phyloP scores from a whole-genome alignment of 2,329 filamentous ascomycete genomes.

The Delphinella strobiligena region DNA sequence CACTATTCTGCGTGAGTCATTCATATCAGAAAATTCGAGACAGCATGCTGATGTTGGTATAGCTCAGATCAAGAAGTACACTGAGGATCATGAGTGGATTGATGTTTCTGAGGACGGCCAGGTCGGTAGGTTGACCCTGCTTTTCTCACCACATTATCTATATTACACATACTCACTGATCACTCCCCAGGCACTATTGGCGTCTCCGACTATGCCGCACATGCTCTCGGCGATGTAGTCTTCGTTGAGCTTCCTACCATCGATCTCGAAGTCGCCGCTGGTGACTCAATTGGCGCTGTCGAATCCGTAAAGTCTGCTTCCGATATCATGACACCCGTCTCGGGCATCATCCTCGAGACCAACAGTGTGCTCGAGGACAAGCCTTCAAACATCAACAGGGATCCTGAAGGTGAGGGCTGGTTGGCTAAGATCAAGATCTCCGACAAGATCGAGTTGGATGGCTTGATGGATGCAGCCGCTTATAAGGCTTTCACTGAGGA shows the following conservation, averaged over 20 bases:
- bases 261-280: slow-evolving; percentile 55
- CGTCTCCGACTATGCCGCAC: slow-evolving; percentile 83
- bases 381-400: slow-evolving; percentile 77
- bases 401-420: slow-evolving; percentile 85
- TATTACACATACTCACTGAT: slow-evolving; percentile 5
- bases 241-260: slow-evolving; percentile 83
- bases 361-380: slow-evolving; percentile 72
- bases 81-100: slow-evolving; percentile 97
- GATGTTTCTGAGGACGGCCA: slow-evolving; percentile 74
- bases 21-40: not conserved
- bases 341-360: slow-evolving; percentile 60
- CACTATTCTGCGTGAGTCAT: not conserved
- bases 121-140: slow-evolving; percentile 43
- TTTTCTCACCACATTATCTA: slow-evolving; percentile 6
- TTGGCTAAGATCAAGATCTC: slow-evolving; percentile 75
- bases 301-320: slow-evolving; percentile 98
- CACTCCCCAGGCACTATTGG: slow-evolving; percentile 50
- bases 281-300: slow-evolving; percentile 84
- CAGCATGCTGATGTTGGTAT: not conserved
- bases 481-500: slow-evolving; percentile 66
- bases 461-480: slow-evolving; percentile 61
- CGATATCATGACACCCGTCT: slow-evolving; percentile 84
- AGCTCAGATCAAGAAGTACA: slow-evolving; percentile 62
- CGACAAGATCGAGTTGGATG: slow-evolving; percentile 58
- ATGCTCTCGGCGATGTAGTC: slow-evolving; percentile 89